Base-by-base conservation (phyloP, 345 rosid genomes). In the Adansonia digitata region DNA sequence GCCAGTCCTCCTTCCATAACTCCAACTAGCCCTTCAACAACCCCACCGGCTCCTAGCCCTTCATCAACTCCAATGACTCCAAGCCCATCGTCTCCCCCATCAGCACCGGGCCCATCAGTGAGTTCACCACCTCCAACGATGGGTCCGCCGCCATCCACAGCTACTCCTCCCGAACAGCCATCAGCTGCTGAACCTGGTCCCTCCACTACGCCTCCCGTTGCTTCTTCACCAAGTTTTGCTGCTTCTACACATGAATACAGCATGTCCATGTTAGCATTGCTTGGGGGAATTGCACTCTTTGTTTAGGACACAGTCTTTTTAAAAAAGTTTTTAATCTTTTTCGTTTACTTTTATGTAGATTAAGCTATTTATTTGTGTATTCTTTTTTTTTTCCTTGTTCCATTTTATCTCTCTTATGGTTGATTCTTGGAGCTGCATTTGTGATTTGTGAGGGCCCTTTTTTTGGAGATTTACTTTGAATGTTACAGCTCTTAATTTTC, bases 251-350 rank as follows among this genome's bases (percentile, higher is more conserved):
- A 11, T 34, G 79, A 62, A 74, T 80, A 77, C 26, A 75, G 79
- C 78, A 62, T 76, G 79, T 74, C 60, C 20, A 63, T 77, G 60
- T 34, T 78, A 31, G 82, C 79, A 34, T 67, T 82, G 52, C 46
- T 82, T 26, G 87, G 79, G 76, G 90, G 79, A 69, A 74, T 69
- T 20, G 78, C 85, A 45, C 34, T 84, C 72, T 76, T 86, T 77
- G 84, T 74, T 59, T 86, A 84, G 69, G 49, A 14, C 26, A 22
- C 10, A 29, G 15, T 13, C 34, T 1, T 39, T 15, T 55, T 14
- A n/a, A n/a, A n/a, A n/a, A 7, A 17, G n/a, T 17, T 43, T 29
- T 10, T 20, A 12, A 6, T 22, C 2, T 3, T 56, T 45, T 46
- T 71, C 14, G 29, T 10, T 60, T 43, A 45, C n/a, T 10, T 49